These are phyloP conservation scores for Kuraishia hungarica DNA, from an alignment of 805 yeast species.

Conservation along the genomic window DNA sequence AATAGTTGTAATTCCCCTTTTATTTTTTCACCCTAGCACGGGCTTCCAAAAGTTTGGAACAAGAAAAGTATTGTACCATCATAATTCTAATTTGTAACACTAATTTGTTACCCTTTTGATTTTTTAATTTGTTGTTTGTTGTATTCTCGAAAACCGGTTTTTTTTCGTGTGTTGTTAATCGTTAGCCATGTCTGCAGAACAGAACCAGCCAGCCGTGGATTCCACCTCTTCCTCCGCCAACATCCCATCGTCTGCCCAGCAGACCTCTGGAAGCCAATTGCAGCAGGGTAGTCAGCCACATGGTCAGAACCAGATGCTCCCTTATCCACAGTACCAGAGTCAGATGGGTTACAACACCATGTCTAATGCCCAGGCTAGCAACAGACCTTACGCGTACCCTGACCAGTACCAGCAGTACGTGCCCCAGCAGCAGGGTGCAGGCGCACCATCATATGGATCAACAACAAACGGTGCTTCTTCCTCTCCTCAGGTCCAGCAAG, in stretches of 20 bases:
- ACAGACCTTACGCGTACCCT: slow-evolving; percentile 2
- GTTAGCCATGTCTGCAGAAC: not conserved
- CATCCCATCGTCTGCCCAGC: slow-evolving; percentile 20
- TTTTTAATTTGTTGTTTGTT: not conserved
- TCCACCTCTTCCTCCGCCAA: slow-evolving; percentile 29
- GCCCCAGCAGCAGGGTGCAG: not conserved
- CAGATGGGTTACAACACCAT: not conserved
- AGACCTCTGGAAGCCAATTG: not conserved
- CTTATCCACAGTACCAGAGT: slow-evolving; percentile 2
- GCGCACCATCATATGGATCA: not conserved
- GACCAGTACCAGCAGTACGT: slow-evolving; percentile 3
- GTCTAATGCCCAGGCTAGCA: not conserved
- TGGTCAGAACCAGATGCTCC: slow-evolving; percentile 1
- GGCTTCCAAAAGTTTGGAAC: not conserved
- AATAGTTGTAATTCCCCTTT: not conserved
- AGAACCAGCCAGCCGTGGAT: slow-evolving; percentile 25
- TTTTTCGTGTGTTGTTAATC: not conserved
- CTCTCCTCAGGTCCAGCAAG: not conserved
- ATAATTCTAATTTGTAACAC: not conserved
- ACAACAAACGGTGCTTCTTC: not conserved
- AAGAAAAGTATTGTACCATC: not conserved
- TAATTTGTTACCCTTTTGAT: not conserved
- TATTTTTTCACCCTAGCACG: not conserved
- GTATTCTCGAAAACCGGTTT: not conserved
- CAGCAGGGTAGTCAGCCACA: not conserved